Evolutionary conservation across 2,329 filamentous ascomycete genomes (phyloP).

Genomic region (Talaromyces piceae): DNA sequence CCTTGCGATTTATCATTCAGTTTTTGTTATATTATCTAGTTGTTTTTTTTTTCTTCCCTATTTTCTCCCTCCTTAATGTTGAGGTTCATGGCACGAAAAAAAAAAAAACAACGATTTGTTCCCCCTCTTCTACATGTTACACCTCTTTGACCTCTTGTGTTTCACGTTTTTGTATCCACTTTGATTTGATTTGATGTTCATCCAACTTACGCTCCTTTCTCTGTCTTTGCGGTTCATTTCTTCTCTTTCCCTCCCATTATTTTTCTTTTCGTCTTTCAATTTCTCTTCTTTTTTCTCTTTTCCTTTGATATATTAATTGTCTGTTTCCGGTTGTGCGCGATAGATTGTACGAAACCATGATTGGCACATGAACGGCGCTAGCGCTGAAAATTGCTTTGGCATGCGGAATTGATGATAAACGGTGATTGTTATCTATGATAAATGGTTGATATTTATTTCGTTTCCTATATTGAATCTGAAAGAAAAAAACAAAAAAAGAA

Average conservation of each 20-base stretch:
- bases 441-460: neutral
- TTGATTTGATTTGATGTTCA: too few relatives aligned
- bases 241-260: neutral
- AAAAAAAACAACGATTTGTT: too few relatives aligned
- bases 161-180: too few relatives aligned
- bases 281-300: neutral
- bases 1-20: conserved; percentile 13
- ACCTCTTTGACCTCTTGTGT: too few relatives aligned
- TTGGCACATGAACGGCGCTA: neutral
- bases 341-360: conserved; percentile 8
- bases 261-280: too few relatives aligned
- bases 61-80: neutral
- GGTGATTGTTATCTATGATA: neutral
- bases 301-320: neutral
- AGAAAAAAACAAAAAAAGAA: too few relatives aligned
- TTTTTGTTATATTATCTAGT: neutral
- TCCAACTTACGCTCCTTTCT: neutral
- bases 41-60: neutral
- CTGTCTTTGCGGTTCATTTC: neutral
- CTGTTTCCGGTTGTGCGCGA: neutral
- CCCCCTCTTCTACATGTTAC: too few relatives aligned
- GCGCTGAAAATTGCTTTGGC: neutral
- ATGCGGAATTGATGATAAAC: too few relatives aligned
- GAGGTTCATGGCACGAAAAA: too few relatives aligned
- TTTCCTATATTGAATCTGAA: neutral